phyloP scores from a whole-genome alignment of 2,329 filamentous ascomycete species.

The Colletotrichum cordylinicola region DNA sequence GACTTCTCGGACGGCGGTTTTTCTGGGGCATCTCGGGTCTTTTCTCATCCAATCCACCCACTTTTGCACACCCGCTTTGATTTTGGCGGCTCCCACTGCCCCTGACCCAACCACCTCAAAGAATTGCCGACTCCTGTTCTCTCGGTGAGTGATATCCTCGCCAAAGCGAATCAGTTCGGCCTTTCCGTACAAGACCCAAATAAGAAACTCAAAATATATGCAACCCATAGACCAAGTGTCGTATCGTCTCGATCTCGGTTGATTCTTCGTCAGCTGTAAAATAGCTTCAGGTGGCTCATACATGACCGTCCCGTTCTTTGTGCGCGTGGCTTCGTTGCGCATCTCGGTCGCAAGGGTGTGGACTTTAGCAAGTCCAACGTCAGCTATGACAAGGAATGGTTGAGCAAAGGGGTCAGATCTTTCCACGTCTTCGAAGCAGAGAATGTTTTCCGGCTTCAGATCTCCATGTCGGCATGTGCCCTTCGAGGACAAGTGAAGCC shows the following conservation, averaged over 20 bases:
- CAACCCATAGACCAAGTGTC: neutral
- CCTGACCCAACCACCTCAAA: neutral
- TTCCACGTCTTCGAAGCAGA: neutral
- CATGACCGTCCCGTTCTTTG: neutral
- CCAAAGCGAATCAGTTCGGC: neutral
- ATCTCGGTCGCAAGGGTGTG: neutral
- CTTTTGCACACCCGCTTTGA: neutral
- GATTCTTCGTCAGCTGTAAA: neutral
- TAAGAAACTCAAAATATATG: neutral
- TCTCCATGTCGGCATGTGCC: neutral
- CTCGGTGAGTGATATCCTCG: neutral
- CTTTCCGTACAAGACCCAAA: neutral
- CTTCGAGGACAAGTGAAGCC: neutral
- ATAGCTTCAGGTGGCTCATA: conserved; percentile 4
- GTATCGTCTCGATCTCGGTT: neutral
- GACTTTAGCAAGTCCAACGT: neutral
- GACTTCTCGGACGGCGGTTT: neutral
- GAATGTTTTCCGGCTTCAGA: conserved; percentile 17
- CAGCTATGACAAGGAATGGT: neutral
- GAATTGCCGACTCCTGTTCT: neutral
- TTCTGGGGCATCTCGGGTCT: neutral
- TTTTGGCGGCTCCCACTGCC: neutral
- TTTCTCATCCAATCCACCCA: neutral
- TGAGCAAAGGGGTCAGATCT: neutral
- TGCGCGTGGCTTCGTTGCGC: neutral